phyloP scores from a whole-genome alignment of 306 rosid genomes.

The Vigna radiata region DNA sequence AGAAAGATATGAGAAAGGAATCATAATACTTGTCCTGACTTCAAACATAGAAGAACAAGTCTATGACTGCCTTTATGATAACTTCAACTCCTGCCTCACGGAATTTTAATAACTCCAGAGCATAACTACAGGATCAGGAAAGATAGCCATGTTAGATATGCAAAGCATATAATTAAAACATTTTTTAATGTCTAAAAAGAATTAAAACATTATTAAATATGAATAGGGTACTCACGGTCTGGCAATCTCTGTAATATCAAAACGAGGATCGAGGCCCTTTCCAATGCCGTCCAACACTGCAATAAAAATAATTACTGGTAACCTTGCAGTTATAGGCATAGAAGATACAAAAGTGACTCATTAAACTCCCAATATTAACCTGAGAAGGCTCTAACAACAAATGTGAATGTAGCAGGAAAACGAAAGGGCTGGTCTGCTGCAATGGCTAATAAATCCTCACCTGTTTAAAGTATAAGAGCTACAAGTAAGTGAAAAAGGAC shows the following conservation, averaged over 20 bases:
- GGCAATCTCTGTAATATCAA: conserved; percentile 99
- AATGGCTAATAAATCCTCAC: conserved; percentile 94
- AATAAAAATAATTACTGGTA: conserved; percentile 29
- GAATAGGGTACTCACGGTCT: conserved; percentile 83
- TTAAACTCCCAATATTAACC: conserved; percentile 57
- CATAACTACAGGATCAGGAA: conserved; percentile 73
- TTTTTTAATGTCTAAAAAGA: conserved; percentile 3
- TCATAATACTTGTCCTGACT: conserved; percentile 33
- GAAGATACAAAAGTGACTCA: conserved; percentile 31
- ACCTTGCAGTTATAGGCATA: conserved; percentile 36
- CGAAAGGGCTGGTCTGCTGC: conserved; percentile 99
- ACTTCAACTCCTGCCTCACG: conserved; percentile 99
- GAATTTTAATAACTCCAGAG: conserved; percentile 89
- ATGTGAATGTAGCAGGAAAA: conserved; percentile 99
- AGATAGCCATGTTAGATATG: conserved; percentile 43
- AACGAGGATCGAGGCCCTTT: conserved; percentile 97
- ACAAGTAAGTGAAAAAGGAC: conserved; percentile 39
- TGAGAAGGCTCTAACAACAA: conserved; percentile 99
- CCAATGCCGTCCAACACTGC: conserved; percentile 99
- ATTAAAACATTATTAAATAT: conserved; percentile 12
- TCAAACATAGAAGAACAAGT: conserved; percentile 31
- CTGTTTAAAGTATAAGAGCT: conserved; percentile 61
- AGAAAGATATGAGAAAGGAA: conserved; percentile 49
- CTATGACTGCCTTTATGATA: conserved; percentile 67
- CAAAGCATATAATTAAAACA: conserved; percentile 34